Conservation (phyloP, 2,329 filamentous ascomycete species). For the Ascocoryne sarcoides region DNA sequence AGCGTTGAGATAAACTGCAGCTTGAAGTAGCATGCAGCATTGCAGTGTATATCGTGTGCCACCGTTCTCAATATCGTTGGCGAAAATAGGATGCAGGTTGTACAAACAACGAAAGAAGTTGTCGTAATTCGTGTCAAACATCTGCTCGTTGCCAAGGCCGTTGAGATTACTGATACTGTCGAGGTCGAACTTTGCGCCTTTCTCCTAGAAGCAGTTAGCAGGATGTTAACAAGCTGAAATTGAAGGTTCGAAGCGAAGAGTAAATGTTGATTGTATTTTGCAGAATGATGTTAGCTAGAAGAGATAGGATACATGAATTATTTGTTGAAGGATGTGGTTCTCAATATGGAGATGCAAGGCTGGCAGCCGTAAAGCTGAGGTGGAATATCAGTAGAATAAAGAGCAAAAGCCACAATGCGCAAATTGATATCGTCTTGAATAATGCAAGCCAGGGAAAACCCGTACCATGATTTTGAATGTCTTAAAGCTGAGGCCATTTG, state of each 20-base stretch:
- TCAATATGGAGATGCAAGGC: too few relatives aligned
- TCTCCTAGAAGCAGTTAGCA: too few relatives aligned
- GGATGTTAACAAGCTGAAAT: background rate
- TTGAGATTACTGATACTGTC: conserved; percentile 5
- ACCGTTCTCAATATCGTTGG: conserved; percentile 1
- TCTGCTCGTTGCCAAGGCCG: conserved; percentile 7
- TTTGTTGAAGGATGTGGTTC: too few relatives aligned
- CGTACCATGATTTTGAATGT: too few relatives aligned
- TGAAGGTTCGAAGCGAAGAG: too few relatives aligned
- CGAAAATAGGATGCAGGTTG: conserved; percentile 12
- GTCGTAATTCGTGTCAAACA: conserved; percentile 20
- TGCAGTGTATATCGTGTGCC: conserved; percentile 13
- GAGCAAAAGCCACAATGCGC: too few relatives aligned
- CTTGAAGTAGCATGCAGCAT: conserved; percentile 15
- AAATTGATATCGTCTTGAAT: too few relatives aligned
- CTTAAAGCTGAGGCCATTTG: conserved; percentile 13
- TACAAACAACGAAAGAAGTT: conserved; percentile 24
- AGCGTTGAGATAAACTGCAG: conserved; percentile 16
- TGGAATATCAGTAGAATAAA: too few relatives aligned
- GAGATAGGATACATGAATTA: background rate
- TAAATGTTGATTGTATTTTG: too few relatives aligned
- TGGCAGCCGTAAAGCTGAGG: too few relatives aligned
- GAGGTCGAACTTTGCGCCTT: background rate
- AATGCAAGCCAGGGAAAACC: too few relatives aligned
- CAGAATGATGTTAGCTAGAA: background rate